Evolutionary conservation across 2,329 filamentous ascomycete species (phyloP), one percentile per base, ranked within the genome.

Genomic region (Phialophora expanda): DNA sequence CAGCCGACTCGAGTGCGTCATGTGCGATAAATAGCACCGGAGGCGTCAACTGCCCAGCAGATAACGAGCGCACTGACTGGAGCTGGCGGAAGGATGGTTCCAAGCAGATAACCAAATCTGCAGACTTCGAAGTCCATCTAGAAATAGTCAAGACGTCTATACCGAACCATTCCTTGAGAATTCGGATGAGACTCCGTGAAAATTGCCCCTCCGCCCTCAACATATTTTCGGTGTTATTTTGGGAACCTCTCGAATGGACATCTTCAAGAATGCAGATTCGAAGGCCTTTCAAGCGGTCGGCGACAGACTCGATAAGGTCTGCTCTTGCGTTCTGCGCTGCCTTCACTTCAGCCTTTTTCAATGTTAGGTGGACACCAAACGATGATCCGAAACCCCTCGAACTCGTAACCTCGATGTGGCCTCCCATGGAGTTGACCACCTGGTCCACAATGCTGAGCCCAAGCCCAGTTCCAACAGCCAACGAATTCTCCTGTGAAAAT

Each of bases 401-500:
- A 11, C 74, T 75, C 8, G 61, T 61, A 20, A 77, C 67, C 2
- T 74, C 65, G n/a, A 77, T 73, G 7, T 66, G 60, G 1, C 75
- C 75, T 12, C 69, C 69, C 4, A 77, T 67, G 0, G 67, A 73
- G 24, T 55, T 34, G 3, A 77, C 67, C 66, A 76, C 69, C 72
- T 77, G 61, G 20, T 80, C 79, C 0, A 88, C 86, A 3, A 90
- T 82, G 56, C 82, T 85, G 14, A 90, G 76, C 0, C 88, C 87
- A 0, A 90, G 77, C 0, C 88, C 88, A 0, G 84, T 85, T 0
- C 88, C 87, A 0, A 82, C 79, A 0, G 81, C 76, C 1, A 89
- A 73, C 1, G 76, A 72, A 48, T 88, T 80, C 70, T 89, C 87
- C 65, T 90, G 87, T 0, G 81, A 77, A 68, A 90, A 90, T 0